phyloP scores from a whole-genome alignment of 2,329 filamentous ascomycete species.

The Elsinoe ampelina region DNA sequence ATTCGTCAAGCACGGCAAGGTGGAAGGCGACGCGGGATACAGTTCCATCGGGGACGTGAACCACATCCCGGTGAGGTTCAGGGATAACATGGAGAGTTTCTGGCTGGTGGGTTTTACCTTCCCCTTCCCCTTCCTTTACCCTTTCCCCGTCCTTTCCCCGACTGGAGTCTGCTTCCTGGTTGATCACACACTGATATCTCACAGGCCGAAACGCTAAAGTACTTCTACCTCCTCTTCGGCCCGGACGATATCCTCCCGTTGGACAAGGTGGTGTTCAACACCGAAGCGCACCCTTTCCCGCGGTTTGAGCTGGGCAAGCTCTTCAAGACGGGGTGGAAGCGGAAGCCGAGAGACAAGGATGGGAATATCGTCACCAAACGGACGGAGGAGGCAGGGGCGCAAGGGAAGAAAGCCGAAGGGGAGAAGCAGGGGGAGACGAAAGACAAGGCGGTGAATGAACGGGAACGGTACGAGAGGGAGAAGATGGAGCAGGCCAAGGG shows the following conservation, averaged over 20 bases:
- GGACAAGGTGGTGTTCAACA: slow-evolving; percentile 85
- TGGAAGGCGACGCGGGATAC: slow-evolving; percentile 70
- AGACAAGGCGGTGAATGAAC: background rate
- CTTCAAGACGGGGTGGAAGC: slow-evolving; percentile 73
- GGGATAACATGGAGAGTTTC: slow-evolving; percentile 98
- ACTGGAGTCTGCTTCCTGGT: background rate
- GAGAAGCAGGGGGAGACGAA: background rate
- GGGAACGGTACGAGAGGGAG: slow-evolving; percentile 1
- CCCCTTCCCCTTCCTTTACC: background rate
- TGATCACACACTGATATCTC: slow-evolving; percentile 1
- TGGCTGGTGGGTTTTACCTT: slow-evolving; percentile 63
- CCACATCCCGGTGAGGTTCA: slow-evolving; percentile 54
- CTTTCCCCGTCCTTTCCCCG: too few relatives aligned
- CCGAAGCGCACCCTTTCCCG: slow-evolving; percentile 85
- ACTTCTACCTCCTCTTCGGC: slow-evolving; percentile 91
- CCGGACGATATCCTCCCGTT: slow-evolving; percentile 72
- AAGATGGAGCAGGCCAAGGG: slow-evolving; percentile 7
- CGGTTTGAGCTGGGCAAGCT: slow-evolving; percentile 70
- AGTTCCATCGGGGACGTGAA: slow-evolving; percentile 71
- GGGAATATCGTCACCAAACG: slow-evolving; percentile 18
- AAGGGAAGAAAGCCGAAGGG: background rate
- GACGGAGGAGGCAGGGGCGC: background rate
- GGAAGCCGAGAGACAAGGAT: slow-evolving; percentile 49
- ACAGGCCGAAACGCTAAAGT: slow-evolving; percentile 91
- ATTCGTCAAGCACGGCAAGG: slow-evolving; percentile 76